phyloP scores from a whole-genome alignment of 2,329 filamentous ascomycete genomes.

The Diaporthe amygdali region DNA sequence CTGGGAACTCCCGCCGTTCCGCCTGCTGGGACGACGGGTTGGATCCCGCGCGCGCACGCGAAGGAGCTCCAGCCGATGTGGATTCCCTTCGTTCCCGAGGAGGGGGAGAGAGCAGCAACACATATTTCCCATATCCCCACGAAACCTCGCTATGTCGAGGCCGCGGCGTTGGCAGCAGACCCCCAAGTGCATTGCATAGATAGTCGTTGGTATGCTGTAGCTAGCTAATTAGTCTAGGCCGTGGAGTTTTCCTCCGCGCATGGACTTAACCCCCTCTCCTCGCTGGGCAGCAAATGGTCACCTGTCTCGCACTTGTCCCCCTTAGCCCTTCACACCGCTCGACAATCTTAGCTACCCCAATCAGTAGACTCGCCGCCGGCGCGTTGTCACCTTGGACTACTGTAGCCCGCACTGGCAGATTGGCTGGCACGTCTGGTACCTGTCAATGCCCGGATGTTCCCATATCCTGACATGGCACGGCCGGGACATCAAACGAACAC shows the following conservation, averaged over 20 bases:
- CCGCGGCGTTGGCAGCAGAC: too few species aligned
- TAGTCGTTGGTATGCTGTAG: neutral
- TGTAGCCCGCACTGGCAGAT: neutral
- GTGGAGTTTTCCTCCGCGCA: too few species aligned
- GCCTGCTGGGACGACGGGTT: neutral
- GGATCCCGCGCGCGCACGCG: too few species aligned
- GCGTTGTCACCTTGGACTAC: neutral
- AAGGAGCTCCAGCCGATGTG: neutral
- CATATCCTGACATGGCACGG: neutral
- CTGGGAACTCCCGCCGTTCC: conserved; percentile 14
- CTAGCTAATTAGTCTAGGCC: neutral
- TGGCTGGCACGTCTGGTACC: too few species aligned
- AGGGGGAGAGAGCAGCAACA: too few species aligned
- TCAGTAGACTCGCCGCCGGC: neutral
- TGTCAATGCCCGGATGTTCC: neutral
- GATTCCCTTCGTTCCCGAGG: neutral
- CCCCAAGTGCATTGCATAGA: too few species aligned
- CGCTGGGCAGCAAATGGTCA: neutral
- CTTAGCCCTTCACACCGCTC: neutral
- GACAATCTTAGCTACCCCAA: neutral
- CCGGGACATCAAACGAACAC: neutral
- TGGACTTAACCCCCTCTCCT: too few species aligned
- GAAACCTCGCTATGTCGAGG: too few species aligned
- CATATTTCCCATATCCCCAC: too few species aligned
- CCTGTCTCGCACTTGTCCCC: neutral